Evolutionary conservation across 257 asterid genomes (phyloP), one percentile per base, ranked within the genome.

Genomic region (Ajuga chamaepitys): DNA sequence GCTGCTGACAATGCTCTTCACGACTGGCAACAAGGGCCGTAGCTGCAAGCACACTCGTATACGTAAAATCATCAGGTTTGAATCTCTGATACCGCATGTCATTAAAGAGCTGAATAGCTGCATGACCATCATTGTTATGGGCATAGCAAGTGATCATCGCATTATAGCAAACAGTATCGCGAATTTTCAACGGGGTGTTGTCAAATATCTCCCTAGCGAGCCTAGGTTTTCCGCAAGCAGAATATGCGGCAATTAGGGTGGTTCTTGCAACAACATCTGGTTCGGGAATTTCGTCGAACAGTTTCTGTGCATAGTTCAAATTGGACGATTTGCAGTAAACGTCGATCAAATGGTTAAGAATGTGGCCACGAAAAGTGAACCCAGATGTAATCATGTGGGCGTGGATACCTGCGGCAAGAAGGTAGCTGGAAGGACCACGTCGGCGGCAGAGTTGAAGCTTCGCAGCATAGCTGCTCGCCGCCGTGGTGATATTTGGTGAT

Each of bases 251-350:
- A 38, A 87, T 72, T 21, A 87, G 52, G 17, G 92, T 87, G 42
- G 95, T 85, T 66, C 92, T 81, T 16, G 92, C 78, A 28, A 82
- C 77, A 16, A 87, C 75, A 70, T 82, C 92, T 60, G 95, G 92
- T 38, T 81, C 66, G 63, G 88, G 85, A 70, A 82, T 85, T 85
- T 75, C 78, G 32, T 87, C 89, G 68, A 87, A 87, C 88, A 83
- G 71, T 21, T 5, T 71, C 51, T 82, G 74, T 6, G 95, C 90
- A 56, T 83, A 79, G 25, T n/a, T 22, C 32, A 87, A 67, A 28
- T 77, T 59, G 59, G 75, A 82, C 45, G 85, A 71, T 56, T 87
- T 85, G 48, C 83, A 70, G 46, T 85, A 87, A 0, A 74, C 11
- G 30, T 81, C 81, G 1, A 87, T 85, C 66, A 87, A 58, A 42